A percentile compares a stretch with the other conserved stretches of the same genome.
Evolutionary conservation across 164 flowering plant genomes (phyloP).

Genomic region (Piper longum): DNA sequence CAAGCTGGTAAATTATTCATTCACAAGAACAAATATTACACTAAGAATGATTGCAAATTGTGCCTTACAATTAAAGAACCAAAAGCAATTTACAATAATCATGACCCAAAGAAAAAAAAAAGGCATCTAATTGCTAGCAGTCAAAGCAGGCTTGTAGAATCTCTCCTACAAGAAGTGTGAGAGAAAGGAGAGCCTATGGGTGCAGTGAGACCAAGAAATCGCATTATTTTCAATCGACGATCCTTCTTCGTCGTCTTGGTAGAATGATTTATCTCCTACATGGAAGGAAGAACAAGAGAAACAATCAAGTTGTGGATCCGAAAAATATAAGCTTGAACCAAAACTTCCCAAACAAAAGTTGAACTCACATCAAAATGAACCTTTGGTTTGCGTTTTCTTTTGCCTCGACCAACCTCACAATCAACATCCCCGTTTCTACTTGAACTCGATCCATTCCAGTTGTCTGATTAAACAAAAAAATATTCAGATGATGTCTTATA

Average conservation of each 20-base stretch:
- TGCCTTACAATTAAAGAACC: too few species aligned
- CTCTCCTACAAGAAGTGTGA: conserved; percentile 8
- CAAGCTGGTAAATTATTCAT: too few species aligned
- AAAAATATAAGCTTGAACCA: too few species aligned
- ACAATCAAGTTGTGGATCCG: too few species aligned
- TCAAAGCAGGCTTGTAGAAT: too few species aligned
- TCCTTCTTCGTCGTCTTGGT: conserved; percentile 19
- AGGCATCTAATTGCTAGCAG: too few species aligned
- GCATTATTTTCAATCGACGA: conserved; percentile 39
- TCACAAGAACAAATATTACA: too few species aligned
- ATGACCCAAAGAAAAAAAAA: too few species aligned
- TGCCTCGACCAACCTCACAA: conserved; percentile 27
- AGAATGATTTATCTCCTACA: conserved; percentile 22
- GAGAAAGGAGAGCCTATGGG: conserved; percentile 45
- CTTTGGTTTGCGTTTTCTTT: conserved; percentile 38
- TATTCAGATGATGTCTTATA: too few species aligned
- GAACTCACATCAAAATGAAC: conserved; percentile 40
- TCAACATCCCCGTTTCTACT: conserved; percentile 18
- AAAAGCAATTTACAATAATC: too few species aligned
- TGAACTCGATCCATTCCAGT: conserved; percentile 25
- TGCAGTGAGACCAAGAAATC: conserved; percentile 39
- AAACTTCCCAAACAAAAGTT: not conserved
- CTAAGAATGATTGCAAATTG: too few species aligned
- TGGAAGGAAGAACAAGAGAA: not conserved
- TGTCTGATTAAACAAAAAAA: conserved; percentile 4